A percentile compares a stretch with the other conserved stretches of the same genome.
These are phyloP conservation scores for Lophium mytilinum DNA, from an alignment of 495 filamentous ascomycete species.

Conservation along the genomic window DNA sequence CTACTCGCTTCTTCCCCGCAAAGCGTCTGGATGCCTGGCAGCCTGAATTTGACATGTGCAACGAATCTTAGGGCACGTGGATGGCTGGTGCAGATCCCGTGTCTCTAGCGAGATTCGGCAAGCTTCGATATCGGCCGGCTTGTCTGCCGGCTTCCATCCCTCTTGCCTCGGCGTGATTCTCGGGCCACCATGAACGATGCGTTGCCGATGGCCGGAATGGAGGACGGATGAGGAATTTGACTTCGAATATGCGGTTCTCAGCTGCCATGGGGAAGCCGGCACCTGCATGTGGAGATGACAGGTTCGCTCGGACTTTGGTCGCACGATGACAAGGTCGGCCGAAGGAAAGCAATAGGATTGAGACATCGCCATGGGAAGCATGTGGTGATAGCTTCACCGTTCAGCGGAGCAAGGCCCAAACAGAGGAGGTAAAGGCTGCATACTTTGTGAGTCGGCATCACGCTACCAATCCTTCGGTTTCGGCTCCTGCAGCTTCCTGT, in stretches of 20 bases:
- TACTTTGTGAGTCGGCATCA: too few relatives aligned
- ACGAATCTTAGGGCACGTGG: background rate
- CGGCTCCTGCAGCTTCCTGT: too few relatives aligned
- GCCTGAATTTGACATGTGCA: background rate
- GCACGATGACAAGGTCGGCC: too few relatives aligned
- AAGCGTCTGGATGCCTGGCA: background rate
- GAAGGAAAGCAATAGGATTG: too few relatives aligned
- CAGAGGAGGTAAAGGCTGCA: too few relatives aligned
- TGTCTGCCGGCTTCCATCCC: slow-evolving; percentile 33
- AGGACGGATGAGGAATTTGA: slow-evolving; percentile 15
- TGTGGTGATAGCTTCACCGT: background rate
- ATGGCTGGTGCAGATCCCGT: background rate
- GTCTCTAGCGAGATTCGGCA: slow-evolving; percentile 1
- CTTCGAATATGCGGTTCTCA: background rate
- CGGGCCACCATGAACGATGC: background rate
- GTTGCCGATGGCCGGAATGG: slow-evolving; percentile 1
- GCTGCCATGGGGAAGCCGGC: background rate
- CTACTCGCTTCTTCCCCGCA: background rate
- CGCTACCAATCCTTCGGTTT: too few relatives aligned
- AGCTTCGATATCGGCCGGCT: background rate
- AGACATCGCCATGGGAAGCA: background rate
- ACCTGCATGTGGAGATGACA: background rate
- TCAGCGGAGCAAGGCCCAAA: too few relatives aligned
- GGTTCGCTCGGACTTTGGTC: too few relatives aligned
- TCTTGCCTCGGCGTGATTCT: slow-evolving; percentile 35